These are phyloP conservation scores for Penicillium sp. DNA, from an alignment of 2,329 filamentous ascomycete species.

Conservation along the genomic window DNA sequence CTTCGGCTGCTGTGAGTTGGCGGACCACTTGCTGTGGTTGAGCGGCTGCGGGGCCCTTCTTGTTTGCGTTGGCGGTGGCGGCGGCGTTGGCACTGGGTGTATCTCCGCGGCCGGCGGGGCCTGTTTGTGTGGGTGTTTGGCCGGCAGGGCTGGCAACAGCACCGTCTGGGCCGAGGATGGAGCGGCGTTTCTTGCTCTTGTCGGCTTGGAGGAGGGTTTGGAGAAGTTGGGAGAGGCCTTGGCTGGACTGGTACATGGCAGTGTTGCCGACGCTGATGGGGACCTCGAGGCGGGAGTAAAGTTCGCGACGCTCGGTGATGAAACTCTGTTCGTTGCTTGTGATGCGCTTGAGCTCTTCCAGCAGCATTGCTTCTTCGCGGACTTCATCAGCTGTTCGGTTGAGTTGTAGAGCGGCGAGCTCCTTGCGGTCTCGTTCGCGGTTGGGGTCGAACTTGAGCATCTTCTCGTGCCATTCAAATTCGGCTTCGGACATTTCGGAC, in stretches of 20 bases:
- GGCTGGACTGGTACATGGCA: constrained; percentile 76
- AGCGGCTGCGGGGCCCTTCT: constrained; percentile 42
- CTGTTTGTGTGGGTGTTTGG: constrained; percentile 53
- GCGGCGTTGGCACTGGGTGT: constrained; percentile 31
- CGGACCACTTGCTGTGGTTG: constrained; percentile 61
- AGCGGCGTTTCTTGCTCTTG: constrained; percentile 86
- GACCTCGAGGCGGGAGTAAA: constrained; percentile 85
- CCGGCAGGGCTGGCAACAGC: constrained; percentile 55
- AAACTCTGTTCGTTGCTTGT: constrained; percentile 83
- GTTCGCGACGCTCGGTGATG: constrained; percentile 83
- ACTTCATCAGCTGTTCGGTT: constrained; percentile 83
- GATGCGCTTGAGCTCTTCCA: constrained; percentile 91
- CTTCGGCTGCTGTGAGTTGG: constrained; percentile 75
- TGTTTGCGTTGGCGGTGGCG: constrained; percentile 25
- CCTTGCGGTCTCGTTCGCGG: constrained; percentile 79
- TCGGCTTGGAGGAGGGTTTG: constrained; percentile 82
- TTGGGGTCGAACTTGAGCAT: constrained; percentile 85
- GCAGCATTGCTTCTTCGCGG: constrained; percentile 84
- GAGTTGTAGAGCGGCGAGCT: constrained; percentile 79
- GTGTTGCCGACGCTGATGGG: constrained; percentile 73
- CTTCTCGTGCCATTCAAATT: constrained; percentile 80
- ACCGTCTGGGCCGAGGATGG: constrained; percentile 65
- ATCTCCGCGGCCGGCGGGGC: constrained; percentile 39
- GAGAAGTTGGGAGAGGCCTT: constrained; percentile 77
- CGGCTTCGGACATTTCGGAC: constrained; percentile 82